Base-by-base conservation (phyloP, 129 eudicot genomes). In the Tanacetum coccineum region DNA sequence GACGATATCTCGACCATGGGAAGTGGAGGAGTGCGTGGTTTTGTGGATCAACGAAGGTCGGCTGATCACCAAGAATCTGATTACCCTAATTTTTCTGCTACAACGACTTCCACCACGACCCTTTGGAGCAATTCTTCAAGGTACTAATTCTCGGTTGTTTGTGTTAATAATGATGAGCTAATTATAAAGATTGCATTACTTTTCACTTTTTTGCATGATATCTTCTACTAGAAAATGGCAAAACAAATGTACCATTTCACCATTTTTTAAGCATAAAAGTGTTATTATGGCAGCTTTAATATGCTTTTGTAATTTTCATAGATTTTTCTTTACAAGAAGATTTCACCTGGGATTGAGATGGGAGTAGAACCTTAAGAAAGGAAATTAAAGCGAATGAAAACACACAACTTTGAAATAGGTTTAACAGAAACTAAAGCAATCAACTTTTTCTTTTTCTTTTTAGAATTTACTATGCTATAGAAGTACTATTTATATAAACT, bases 91-190 rank as follows among this genome's bases (percentile, higher is more conserved):
- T 60, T 59, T 62, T 78, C 85, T 3, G 20, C 81, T 11, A 47
- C 76, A 45, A 48, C 82, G 0, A 70, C 79, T 21, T 30, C 82
- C 13, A 19, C 73, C 71, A 58, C 77, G 3, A 71, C 88, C 22
- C 82, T 86, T 4, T 89, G 96, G 96, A 89, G 86, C 64, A 86
- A 89, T 68, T 81, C 94, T 46, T 86, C 94, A 0, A 89, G 96
- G 96, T 83, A 84, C 15, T 17, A 46, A 19, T 13, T 28, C 7
- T 59, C 32, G 57, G 59, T 32, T 53, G 14, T 59, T 46, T 60
- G 18, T 67, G 72, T 65, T 42, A 63, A 44, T 68, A 60, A 20
- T 44, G 17, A 65, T 56, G 46, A 30, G 17, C 25, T 66, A 46
- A 60, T 47, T 44, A 58, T 70, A 30, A 30, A 50, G 20, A 30